These are phyloP conservation scores for Rhizopus stolonifer DNA, from an alignment of 371 early-diverging fungal genomes.

Conservation along the genomic window DNA sequence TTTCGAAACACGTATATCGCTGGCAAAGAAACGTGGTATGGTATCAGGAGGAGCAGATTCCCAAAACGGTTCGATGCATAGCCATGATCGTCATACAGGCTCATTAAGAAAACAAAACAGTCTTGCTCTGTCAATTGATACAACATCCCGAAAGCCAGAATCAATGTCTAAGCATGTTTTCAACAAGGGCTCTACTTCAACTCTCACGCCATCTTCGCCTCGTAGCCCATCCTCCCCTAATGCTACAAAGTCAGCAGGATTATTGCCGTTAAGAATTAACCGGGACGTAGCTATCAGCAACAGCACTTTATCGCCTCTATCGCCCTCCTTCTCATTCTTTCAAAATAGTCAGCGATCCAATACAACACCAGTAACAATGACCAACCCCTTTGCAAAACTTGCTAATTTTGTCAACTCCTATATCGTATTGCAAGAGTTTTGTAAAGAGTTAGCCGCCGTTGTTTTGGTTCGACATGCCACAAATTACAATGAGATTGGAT, in stretches of 20 bases:
- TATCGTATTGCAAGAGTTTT: conserved; percentile 66
- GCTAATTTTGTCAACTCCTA: conserved; percentile 64
- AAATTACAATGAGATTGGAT: conserved; percentile 38
- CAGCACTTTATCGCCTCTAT: conserved; percentile 12
- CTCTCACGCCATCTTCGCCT: conserved; percentile 18
- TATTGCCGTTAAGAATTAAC: conserved; percentile 24
- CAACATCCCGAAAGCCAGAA: conserved; percentile 4
- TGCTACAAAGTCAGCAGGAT: conserved; percentile 34
- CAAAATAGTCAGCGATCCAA: conserved; percentile 46
- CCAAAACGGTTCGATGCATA: conserved; percentile 8
- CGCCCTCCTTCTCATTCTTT: conserved; percentile 46
- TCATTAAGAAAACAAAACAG: conserved; percentile 9
- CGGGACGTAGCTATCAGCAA: conserved; percentile 21
- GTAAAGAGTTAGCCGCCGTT: conserved; percentile 64
- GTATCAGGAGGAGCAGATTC: conserved; percentile 7
- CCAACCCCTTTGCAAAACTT: conserved; percentile 52
- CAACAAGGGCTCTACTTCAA: conserved; percentile 25
- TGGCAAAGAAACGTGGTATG: conserved; percentile 49
- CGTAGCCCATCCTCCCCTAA: conserved; percentile 34
- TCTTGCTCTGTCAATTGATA: background rate
- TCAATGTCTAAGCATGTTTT: conserved; percentile 30
- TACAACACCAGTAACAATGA: conserved; percentile 54
- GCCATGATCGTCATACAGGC: conserved; percentile 11
- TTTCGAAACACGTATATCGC: conserved; percentile 49
- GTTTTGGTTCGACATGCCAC: conserved; percentile 59